Evolutionary conservation across 177 flowering plant genomes (phyloP).

Genomic region (Vitis hybrid): DNA sequence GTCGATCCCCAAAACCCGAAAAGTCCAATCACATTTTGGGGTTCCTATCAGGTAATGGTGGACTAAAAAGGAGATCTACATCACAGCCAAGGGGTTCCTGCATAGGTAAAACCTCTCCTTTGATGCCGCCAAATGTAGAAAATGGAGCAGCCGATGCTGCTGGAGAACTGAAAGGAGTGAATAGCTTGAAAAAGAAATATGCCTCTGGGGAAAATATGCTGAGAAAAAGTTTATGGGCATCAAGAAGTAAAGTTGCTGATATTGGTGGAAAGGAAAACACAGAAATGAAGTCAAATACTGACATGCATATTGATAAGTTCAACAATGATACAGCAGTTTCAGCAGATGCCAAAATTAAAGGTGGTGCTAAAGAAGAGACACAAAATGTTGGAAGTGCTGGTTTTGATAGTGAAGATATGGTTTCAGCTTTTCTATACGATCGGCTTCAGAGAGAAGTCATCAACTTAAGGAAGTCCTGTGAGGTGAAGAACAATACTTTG

Average conservation of each 20-base stretch:
- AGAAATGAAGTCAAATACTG: constrained; percentile 35
- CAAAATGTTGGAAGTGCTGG: constrained; percentile 23
- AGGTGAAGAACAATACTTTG: constrained; percentile 56
- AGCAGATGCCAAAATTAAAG: constrained; percentile 27
- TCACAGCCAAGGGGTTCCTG: constrained; percentile 73
- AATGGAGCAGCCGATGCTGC: constrained; percentile 18
- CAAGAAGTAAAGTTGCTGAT: constrained; percentile 49
- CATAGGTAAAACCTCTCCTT: constrained; percentile 28
- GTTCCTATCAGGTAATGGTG: constrained; percentile 48
- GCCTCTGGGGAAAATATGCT: constrained; percentile 38
- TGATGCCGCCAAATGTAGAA: constrained; percentile 39
- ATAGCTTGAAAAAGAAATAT: constrained; percentile 40
- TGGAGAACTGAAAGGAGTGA: constrained; percentile 27
- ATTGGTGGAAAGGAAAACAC: constrained; percentile 58
- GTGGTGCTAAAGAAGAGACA: constrained; percentile 14
- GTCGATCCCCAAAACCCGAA: constrained; percentile 37
- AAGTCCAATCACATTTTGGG: constrained; percentile 52
- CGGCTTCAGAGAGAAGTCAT: constrained; percentile 83
- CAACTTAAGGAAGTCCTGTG: constrained; percentile 58
- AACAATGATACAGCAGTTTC: constrained; percentile 21
- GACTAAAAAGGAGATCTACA: constrained; percentile 60
- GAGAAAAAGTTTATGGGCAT: constrained; percentile 54
- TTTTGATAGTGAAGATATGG: constrained; percentile 46
- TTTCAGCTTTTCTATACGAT: constrained; percentile 89
- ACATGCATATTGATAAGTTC: constrained; percentile 17